Evolutionary conservation across 2,329 filamentous ascomycete species (phyloP), one percentile per base, ranked within the genome.

Genomic region (Epichloe hybrida): DNA sequence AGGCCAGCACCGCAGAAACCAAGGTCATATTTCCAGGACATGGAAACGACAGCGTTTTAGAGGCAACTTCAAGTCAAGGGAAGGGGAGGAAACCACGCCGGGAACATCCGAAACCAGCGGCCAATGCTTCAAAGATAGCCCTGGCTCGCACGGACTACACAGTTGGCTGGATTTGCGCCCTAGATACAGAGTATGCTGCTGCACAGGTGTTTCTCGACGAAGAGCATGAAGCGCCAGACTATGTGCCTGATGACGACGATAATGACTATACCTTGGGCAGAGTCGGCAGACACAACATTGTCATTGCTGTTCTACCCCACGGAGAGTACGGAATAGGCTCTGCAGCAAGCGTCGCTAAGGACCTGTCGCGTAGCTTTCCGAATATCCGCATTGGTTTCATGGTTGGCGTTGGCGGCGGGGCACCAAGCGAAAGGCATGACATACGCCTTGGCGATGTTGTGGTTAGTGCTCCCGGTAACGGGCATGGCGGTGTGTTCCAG

Each of bases 91-190:
- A 2, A 27, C 23, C 23, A 27, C 23, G 3, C 7, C 23, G 7
- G 23, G 23, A 27, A 8, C 6, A 27, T 8, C 6, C 23, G 23
- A 27, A 27, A 27, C 23, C 23, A 27, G 6, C 23, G 23, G 6
- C 23, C 23, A 27, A 27, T 7, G 7, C 23, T 27, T 27, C 23
- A 27, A 27, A 27, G 23, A 27, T 27, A 27, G 23, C 23, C 23
- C 7, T 27, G 23, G 7, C 23, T 27, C 23, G 23, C 23, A 27
- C 23, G 23, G 23, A 27, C 37, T 72, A 72, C 49, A 69, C 61
- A 0, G 61, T 73, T 4, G 70, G 68, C 17, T 72, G 69, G 69
- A 70, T 74, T 6, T 72, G 67, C 50, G 68, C 69, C 12, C 49
- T 72, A 2, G 11, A 4, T 0, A 59, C 54, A 0, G 70, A 73